A percentile compares a stretch with the other conserved stretches of the same genome.
Conservation (phyloP, 345 rosid genomes). For the Brassica juncea region DNA sequence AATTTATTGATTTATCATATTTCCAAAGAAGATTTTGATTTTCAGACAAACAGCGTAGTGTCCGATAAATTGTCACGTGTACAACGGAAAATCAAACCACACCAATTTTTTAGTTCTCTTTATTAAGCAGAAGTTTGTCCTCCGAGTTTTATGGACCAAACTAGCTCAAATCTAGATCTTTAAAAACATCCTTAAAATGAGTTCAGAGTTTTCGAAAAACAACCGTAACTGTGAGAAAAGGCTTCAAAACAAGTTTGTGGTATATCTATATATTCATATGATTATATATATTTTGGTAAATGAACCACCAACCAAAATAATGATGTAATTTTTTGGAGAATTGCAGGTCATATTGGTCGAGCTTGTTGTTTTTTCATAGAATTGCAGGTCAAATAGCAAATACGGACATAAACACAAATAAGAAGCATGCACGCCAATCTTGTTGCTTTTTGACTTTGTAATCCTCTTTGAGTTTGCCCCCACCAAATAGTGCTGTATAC, state of each 20-base stretch:
- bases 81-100: not conserved
- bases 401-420: not conserved
- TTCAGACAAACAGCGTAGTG: not conserved
- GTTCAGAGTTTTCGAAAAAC: not conserved
- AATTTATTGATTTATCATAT: not conserved
- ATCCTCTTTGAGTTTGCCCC: not conserved
- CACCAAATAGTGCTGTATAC: not conserved
- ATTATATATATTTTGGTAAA: no score
- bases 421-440: not conserved
- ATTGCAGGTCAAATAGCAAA: not conserved
- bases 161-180: not conserved
- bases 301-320: not conserved
- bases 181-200: not conserved
- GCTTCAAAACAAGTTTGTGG: not conserved
- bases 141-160: not conserved
- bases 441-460: not conserved
- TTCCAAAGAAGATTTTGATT: not conserved
- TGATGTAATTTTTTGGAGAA: not conserved
- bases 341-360: not conserved
- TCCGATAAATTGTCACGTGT: not conserved
- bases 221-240: not conserved
- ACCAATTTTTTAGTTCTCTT: no score
- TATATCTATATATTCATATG: not conserved
- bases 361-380: not conserved
- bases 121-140: not conserved